phyloP scores from a whole-genome alignment of 306 rosid genomes.

The Quercus parvula region DNA sequence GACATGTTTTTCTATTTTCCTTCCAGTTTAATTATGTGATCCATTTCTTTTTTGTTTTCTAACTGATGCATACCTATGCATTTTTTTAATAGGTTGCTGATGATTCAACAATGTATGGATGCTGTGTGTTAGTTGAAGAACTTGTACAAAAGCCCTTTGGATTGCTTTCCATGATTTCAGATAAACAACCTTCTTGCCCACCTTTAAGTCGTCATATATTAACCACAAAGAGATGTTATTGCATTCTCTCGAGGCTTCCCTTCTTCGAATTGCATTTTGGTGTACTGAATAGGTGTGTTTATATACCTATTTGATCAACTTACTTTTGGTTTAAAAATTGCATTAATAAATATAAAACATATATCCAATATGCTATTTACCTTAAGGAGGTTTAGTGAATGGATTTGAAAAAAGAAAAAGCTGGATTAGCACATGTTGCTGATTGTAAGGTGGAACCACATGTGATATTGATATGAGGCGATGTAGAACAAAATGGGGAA shows the following conservation, averaged over 20 bases:
- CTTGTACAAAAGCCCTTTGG: constrained; percentile 88
- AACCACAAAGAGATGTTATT: constrained; percentile 92
- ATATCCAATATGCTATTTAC: no score
- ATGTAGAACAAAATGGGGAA: no score
- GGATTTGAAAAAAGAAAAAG: no score
- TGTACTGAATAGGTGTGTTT: constrained; percentile 71
- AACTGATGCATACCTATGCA: neutral
- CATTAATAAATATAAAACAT: no score
- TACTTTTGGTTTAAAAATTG: neutral
- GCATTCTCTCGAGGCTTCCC: constrained; percentile 92
- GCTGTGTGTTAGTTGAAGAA: constrained; percentile 96
- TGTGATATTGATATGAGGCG: no score
- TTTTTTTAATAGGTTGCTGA: constrained; percentile 70
- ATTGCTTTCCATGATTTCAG: constrained; percentile 67
- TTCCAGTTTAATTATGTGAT: neutral
- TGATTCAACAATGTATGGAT: constrained; percentile 92
- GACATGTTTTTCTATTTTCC: neutral
- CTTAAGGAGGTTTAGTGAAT: no score
- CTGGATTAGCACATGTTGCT: no score
- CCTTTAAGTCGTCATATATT: constrained; percentile 75
- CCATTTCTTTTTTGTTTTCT: neutral
- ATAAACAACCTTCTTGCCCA: constrained; percentile 48
- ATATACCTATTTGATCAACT: neutral
- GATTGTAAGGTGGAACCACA: no score
- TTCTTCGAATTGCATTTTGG: constrained; percentile 93